Evolutionary conservation across 192 early-diverging fungal species (phyloP).

Genomic region (Kappamyces sp.): DNA sequence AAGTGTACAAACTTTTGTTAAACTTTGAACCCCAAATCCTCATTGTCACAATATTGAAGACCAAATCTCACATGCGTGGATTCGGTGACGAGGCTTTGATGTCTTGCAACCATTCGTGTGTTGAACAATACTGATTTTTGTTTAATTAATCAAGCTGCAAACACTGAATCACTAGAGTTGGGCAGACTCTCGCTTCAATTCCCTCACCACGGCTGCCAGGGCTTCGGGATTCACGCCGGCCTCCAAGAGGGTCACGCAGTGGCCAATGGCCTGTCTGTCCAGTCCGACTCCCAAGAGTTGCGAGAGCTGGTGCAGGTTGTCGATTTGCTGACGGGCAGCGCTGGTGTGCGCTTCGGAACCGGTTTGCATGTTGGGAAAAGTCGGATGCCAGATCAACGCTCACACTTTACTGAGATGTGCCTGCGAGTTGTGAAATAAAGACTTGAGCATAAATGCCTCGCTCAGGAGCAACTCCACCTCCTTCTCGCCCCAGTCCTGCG

Average conservation of each 20-base stretch:
- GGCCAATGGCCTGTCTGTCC: conserved; percentile 62
- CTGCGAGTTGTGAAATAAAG: conserved; percentile 86
- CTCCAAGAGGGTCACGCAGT: conserved; percentile 73
- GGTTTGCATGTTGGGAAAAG: too few species aligned
- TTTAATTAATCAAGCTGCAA: too few species aligned
- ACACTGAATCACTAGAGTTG: too few species aligned
- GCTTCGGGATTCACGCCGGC: conserved; percentile 78
- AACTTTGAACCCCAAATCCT: too few species aligned
- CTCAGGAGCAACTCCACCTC: conserved; percentile 92
- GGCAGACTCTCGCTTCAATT: conserved; percentile 30
- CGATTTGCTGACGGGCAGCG: conserved; percentile 10
- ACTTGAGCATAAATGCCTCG: conserved; percentile 97
- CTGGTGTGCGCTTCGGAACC: too few species aligned
- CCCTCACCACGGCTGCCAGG: conserved; percentile 50
- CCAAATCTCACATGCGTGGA: too few species aligned
- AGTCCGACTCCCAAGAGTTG: conserved; percentile 65
- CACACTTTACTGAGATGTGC: conserved; percentile 55
- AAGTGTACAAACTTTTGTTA: too few species aligned
- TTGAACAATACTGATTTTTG: too few species aligned
- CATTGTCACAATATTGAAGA: too few species aligned
- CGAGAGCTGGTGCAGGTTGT: conserved; percentile 64
- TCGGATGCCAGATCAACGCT: too few species aligned
- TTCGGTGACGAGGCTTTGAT: too few species aligned
- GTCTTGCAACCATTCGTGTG: too few species aligned
- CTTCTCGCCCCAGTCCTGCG: conserved; percentile 76